These are phyloP conservation scores for Arthrinium phaeospermum DNA, from an alignment of 2,329 filamentous ascomycete genomes.

Conservation along the genomic window DNA sequence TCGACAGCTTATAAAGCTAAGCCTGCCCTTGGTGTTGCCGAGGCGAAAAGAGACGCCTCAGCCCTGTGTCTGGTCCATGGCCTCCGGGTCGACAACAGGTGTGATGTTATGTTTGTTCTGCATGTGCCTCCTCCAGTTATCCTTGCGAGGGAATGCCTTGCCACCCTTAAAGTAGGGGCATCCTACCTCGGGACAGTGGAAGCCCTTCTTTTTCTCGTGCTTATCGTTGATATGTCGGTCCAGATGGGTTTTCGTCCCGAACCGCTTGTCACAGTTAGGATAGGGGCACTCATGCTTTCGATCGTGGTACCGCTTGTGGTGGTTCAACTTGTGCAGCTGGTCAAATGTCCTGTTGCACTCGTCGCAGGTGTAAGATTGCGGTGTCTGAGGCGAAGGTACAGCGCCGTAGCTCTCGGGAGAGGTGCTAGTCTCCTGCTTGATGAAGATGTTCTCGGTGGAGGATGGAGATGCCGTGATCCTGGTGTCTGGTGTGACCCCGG, in stretches of 20 bases:
- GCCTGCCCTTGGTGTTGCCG: background rate
- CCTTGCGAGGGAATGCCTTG: conserved; percentile 65
- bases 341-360: conserved; percentile 56
- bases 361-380: conserved; percentile 41
- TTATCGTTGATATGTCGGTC: conserved; percentile 68
- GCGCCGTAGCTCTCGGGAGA: conserved; percentile 34
- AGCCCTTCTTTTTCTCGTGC: conserved; percentile 64
- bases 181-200: conserved; percentile 59
- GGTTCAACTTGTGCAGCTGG: conserved; percentile 65
- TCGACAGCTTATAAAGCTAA: background rate
- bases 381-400: conserved; percentile 29
- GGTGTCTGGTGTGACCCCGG: conserved; percentile 40
- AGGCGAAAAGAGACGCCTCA: background rate
- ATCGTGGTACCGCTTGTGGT: conserved; percentile 67
- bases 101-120: conserved; percentile 57
- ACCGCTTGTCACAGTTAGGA: conserved; percentile 57
- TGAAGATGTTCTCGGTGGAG: conserved; percentile 31
- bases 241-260: conserved; percentile 67
- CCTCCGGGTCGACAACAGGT: conserved; percentile 23
- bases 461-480: conserved; percentile 39
- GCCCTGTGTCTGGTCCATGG: conserved; percentile 1
- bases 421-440: conserved; percentile 32
- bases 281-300: conserved; percentile 54
- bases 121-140: conserved; percentile 69
- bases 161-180: conserved; percentile 65